phyloP scores from a whole-genome alignment of 176 grass and related monocot genomes.

The Pontederia crassipes region DNA sequence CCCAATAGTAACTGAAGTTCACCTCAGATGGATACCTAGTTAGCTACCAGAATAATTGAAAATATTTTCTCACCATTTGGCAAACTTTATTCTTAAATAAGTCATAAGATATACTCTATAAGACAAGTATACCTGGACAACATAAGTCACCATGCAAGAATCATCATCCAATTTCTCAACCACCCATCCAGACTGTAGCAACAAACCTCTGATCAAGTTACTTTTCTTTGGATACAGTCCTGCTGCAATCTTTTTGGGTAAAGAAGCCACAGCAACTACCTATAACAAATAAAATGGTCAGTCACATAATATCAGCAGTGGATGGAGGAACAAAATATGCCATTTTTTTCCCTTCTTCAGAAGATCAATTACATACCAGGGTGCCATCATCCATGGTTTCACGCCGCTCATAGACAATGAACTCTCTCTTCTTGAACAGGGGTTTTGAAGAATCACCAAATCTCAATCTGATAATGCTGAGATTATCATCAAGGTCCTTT shows the following conservation, averaged over 20 bases:
- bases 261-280: constrained; percentile 80
- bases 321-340: no score
- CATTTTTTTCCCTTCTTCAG: no score
- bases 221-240: constrained; percentile 63
- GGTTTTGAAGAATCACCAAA: constrained; percentile 63
- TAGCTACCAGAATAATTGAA: no score
- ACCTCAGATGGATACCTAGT: no score
- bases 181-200: constrained; percentile 96
- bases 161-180: constrained; percentile 63
- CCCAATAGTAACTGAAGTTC: no score
- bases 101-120: no score
- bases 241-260: constrained; percentile 93
- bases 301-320: no score
- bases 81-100: no score
- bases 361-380: constrained; percentile 22
- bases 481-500: constrained; percentile 58
- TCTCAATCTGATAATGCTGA: constrained; percentile 88
- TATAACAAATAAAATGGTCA: neutral
- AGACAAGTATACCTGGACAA: constrained; percentile 35
- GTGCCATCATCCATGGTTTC: constrained; percentile 99
- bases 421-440: constrained; percentile 67
- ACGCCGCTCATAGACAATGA: constrained; percentile 85
- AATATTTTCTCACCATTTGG: no score
- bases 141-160: constrained; percentile 82
- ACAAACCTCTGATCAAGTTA: constrained; percentile 39